Evolutionary conservation across 2,329 filamentous ascomycete genomes (phyloP).

Genomic region (Alternaria gaisen): DNA sequence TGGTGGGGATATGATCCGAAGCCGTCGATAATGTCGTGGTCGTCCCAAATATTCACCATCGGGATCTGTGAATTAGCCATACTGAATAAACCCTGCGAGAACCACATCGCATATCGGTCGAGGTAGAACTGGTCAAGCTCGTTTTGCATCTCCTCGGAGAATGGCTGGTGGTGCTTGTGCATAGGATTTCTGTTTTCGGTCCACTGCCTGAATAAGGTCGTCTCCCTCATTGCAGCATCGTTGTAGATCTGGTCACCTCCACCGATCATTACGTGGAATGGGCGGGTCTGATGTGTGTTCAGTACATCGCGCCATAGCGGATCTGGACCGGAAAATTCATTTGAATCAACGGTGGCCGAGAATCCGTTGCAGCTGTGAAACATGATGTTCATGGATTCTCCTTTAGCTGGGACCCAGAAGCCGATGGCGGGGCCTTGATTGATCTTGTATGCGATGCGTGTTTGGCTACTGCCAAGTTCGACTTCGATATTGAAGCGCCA

Average conservation of each 20-base stretch:
- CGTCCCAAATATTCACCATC: slow-evolving; percentile 98
- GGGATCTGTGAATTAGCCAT: slow-evolving; percentile 93
- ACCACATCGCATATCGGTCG: slow-evolving; percentile 90
- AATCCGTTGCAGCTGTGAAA: slow-evolving; percentile 99
- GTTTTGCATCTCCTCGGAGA: slow-evolving; percentile 82
- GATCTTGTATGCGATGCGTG: slow-evolving; percentile 93
- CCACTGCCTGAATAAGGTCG: slow-evolving; percentile 83
- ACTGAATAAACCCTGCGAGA: slow-evolving; percentile 93
- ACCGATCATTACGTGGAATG: slow-evolving; percentile 98
- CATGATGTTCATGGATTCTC: slow-evolving; percentile 96
- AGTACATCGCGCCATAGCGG: slow-evolving; percentile 96
- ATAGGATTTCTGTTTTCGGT: slow-evolving; percentile 79
- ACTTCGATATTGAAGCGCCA: slow-evolving; percentile 97
- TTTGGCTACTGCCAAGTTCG: slow-evolving; percentile 79
- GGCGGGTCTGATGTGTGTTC: slow-evolving; percentile 87
- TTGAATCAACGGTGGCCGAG: slow-evolving; percentile 77
- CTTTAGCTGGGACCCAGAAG: slow-evolving; percentile 91
- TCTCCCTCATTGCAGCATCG: slow-evolving; percentile 80
- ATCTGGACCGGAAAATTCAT: slow-evolving; percentile 89
- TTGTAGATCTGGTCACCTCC: slow-evolving; percentile 98
- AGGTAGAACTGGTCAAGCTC: slow-evolving; percentile 91
- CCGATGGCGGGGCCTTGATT: slow-evolving; percentile 87
- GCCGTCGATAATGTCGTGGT: slow-evolving; percentile 76
- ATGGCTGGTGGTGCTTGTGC: slow-evolving; percentile 80
- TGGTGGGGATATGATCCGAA: slow-evolving; percentile 92